These are phyloP conservation scores for Rhizophagus prolifer DNA, from an alignment of 192 early-diverging fungal species.

Conservation along the genomic window DNA sequence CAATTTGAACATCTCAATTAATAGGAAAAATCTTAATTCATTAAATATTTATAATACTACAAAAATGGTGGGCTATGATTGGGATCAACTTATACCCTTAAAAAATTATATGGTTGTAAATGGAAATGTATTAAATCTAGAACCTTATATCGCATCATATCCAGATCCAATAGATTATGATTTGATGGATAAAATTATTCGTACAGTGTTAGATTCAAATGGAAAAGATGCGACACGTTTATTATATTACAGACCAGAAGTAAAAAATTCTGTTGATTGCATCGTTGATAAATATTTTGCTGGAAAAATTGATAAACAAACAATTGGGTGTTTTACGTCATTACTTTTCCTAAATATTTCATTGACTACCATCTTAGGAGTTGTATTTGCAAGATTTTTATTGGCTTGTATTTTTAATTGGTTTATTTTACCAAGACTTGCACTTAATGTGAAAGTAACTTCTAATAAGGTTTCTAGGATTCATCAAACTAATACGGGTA, in stretches of 20 bases:
- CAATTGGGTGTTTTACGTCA: constrained; percentile 82
- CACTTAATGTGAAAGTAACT: constrained; percentile 25
- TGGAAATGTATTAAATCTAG: constrained; percentile 62
- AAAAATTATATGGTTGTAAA: constrained; percentile 58
- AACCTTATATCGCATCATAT: constrained; percentile 51
- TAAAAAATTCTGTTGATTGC: constrained; percentile 57
- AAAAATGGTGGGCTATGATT: constrained; percentile 65
- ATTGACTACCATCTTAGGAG: constrained; percentile 62
- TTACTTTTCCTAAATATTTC: constrained; percentile 71
- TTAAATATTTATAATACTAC: constrained; percentile 37
- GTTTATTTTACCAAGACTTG: constrained; percentile 64
- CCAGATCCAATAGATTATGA: constrained; percentile 40
- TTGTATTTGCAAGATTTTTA: constrained; percentile 65
- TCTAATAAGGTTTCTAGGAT: constrained; percentile 4
- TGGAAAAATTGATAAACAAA: constrained; percentile 74
- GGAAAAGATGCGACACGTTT: constrained; percentile 57
- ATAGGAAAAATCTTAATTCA: neutral
- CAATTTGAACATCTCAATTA: neutral
- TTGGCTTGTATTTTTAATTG: constrained; percentile 78
- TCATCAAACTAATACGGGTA: constrained; percentile 34
- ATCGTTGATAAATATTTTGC: constrained; percentile 72
- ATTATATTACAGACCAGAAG: constrained; percentile 50
- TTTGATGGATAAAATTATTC: constrained; percentile 55
- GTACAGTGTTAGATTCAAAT: constrained; percentile 42
- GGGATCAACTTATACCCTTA: constrained; percentile 53